phyloP scores from a whole-genome alignment of 129 eudicot species.

The Flaveria linearis region DNA sequence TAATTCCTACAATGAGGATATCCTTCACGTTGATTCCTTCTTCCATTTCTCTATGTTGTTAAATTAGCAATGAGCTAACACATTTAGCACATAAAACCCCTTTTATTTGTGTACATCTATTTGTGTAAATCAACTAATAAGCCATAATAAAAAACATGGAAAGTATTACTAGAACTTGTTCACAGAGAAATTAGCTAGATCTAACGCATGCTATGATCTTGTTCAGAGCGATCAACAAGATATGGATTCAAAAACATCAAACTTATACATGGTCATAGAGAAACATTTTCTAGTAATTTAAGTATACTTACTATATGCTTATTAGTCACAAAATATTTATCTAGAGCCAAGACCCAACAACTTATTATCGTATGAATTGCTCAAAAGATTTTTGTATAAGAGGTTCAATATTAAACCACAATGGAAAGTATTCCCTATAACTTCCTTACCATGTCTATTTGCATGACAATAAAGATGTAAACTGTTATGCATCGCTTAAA shows the following conservation, averaged over 20 bases:
- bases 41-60: conserved; percentile 56
- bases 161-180: no score
- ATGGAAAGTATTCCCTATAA: conserved; percentile 5
- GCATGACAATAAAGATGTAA: no score
- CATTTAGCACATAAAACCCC: neutral
- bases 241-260: conserved; percentile 9
- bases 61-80: neutral
- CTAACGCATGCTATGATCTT: no score
- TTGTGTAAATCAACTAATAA: no score
- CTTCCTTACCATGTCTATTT: conserved; percentile 48
- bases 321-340: conserved; percentile 25
- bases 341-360: conserved; percentile 6
- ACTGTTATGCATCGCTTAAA: no score
- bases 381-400: conserved; percentile 2
- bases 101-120: neutral
- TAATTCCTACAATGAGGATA: conserved; percentile 69
- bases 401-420: conserved; percentile 11
- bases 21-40: conserved; percentile 67
- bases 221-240: neutral
- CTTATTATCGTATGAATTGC: conserved; percentile 6
- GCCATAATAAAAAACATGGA: no score
- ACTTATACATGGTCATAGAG: neutral
- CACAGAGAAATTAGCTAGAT: no score
- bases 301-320: conserved; percentile 5
- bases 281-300: conserved; percentile 8